A percentile compares a stretch with the other conserved stretches of the same genome.
Conservation (phyloP, 495 filamentous ascomycete species). For the Alectoria sarmentosa region DNA sequence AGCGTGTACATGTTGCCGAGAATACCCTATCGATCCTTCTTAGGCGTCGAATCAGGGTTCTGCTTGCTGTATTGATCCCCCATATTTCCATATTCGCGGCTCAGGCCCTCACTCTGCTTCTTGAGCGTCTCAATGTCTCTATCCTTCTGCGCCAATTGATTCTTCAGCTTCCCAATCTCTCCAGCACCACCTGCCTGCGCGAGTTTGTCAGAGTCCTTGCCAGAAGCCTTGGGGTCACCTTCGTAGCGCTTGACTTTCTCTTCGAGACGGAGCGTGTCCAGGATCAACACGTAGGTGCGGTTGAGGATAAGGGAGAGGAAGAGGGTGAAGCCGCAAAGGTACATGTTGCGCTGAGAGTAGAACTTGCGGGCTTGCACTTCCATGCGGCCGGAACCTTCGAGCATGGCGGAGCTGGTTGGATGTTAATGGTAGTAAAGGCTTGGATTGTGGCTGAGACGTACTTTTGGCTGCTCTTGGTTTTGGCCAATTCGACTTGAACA, state of each 20-base stretch:
- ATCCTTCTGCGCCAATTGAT: constrained; percentile 65
- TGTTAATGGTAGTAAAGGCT: constrained; percentile 21
- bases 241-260: constrained; percentile 84
- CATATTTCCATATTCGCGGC: constrained; percentile 72
- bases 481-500: constrained; percentile 78
- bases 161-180: constrained; percentile 66
- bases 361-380: constrained; percentile 99
- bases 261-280: constrained; percentile 88
- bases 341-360: constrained; percentile 99
- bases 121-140: constrained; percentile 72
- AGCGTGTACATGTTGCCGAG: background rate
- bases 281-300: constrained; percentile 96
- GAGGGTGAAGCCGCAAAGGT: constrained; percentile 97
- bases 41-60: constrained; percentile 40
- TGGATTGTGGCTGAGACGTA: constrained; percentile 28
- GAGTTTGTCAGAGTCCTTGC: constrained; percentile 60
- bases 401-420: constrained; percentile 52
- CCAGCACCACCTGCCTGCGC: constrained; percentile 61
- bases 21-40: constrained; percentile 60
- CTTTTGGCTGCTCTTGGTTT: constrained; percentile 42
- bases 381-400: constrained; percentile 86
- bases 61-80: constrained; percentile 66
- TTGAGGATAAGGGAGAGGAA: constrained; percentile 99
- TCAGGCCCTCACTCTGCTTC: constrained; percentile 74
- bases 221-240: constrained; percentile 62